Percentiles rank a stretch among this genome's conserved stretches.
Conservation (phyloP, 140 eudicot genomes). For the Ambrosia hybrid region DNA sequence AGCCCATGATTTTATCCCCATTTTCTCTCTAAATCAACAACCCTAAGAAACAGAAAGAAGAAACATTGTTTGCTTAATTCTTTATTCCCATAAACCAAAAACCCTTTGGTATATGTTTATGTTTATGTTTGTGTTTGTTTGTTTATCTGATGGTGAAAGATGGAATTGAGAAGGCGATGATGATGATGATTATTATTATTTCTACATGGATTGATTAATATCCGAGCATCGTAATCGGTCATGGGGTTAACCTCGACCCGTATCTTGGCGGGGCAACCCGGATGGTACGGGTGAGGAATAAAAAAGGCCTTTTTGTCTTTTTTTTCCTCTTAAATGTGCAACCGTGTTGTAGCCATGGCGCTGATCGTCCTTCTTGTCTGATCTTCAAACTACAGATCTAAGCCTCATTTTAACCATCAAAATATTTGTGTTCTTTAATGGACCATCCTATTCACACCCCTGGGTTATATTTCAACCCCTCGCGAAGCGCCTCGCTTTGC, state of each 20-base stretch:
- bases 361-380: slow-evolving; percentile 19
- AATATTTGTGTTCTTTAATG: neutral
- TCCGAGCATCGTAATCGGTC: slow-evolving; percentile 28
- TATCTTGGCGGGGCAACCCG: slow-evolving; percentile 51
- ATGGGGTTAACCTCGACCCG: slow-evolving; percentile 23
- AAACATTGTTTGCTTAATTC: neutral
- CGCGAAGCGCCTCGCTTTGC: no score
- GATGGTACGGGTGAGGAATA: slow-evolving; percentile 25
- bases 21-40: slow-evolving; percentile 18
- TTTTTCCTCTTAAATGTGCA: slow-evolving; percentile 3
- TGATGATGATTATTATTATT: slow-evolving; percentile 4
- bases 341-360: slow-evolving; percentile 52
- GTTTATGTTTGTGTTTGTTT: no score
- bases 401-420: slow-evolving; percentile 14
- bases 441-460: no score
- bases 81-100: no score
- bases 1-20: slow-evolving; percentile 32
- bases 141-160: neutral
- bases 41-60: neutral
- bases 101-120: no score
- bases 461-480: no score
- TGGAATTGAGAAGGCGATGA: slow-evolving; percentile 29
- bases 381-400: slow-evolving; percentile 33
- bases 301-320: neutral
- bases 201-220: slow-evolving; percentile 13